Evolutionary conservation across 306 rosid genomes (phyloP).

Genomic region (Dalbergia oliveri): DNA sequence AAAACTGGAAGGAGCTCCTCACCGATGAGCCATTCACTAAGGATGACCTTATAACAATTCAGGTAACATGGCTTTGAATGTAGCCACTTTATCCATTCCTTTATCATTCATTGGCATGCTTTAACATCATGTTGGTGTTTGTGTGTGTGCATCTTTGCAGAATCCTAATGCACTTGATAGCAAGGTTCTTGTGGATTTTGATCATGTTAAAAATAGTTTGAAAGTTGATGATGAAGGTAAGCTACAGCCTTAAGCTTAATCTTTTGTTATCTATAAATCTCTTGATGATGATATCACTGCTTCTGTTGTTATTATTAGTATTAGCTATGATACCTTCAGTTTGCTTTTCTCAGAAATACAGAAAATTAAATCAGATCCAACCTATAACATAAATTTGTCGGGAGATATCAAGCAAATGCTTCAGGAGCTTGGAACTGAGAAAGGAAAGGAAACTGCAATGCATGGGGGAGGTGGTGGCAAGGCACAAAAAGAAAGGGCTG

Average conservation of each 20-base stretch:
- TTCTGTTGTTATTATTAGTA: slow-evolving; percentile 26
- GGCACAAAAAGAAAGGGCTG: slow-evolving; percentile 97
- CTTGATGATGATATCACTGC: slow-evolving; percentile 20
- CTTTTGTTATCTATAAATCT: slow-evolving; percentile 34
- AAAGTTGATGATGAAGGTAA: slow-evolving; percentile 91
- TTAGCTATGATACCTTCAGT: slow-evolving; percentile 34
- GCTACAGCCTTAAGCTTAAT: slow-evolving; percentile 45
- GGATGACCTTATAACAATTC: slow-evolving; percentile 93
- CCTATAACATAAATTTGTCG: slow-evolving; percentile 81
- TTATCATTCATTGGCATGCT: slow-evolving; percentile 36
- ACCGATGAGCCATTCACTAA: slow-evolving; percentile 87
- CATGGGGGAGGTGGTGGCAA: slow-evolving; percentile 99
- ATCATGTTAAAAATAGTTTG: slow-evolving; percentile 83
- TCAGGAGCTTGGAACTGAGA: slow-evolving; percentile 92
- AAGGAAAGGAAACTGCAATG: slow-evolving; percentile 89
- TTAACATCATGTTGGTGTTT: slow-evolving; percentile 37
- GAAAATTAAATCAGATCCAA: slow-evolving; percentile 75
- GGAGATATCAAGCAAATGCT: slow-evolving; percentile 98
- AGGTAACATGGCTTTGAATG: slow-evolving; percentile 58
- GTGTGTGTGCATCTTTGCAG: slow-evolving; percentile 65
- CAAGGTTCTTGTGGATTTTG: slow-evolving; percentile 89
- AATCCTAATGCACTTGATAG: slow-evolving; percentile 90
- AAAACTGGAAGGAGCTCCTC: slow-evolving; percentile 98
- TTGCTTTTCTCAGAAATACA: slow-evolving; percentile 67
- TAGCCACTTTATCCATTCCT: slow-evolving; percentile 26